A percentile compares a stretch with the other conserved stretches of the same genome.
These are phyloP conservation scores for Boechera retrofracta DNA, from an alignment of 345 rosid species.

Conservation along the genomic window DNA sequence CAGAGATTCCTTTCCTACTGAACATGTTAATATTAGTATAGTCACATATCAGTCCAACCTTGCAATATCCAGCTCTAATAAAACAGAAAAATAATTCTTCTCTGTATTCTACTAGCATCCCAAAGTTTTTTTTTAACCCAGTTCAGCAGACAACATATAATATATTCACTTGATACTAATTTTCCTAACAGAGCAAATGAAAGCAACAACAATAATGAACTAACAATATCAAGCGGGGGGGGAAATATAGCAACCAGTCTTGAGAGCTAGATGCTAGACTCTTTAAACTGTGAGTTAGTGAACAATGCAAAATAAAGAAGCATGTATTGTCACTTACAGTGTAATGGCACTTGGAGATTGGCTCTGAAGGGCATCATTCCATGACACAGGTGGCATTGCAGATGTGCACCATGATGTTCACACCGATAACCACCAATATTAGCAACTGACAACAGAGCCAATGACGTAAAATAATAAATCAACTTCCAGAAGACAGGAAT, in stretches of 20 bases:
- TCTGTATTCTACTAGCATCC: neutral
- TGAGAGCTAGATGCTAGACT: slow-evolving; percentile 14
- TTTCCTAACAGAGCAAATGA: neutral
- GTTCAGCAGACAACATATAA: neutral
- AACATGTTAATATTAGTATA: neutral
- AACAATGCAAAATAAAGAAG: slow-evolving; percentile 14
- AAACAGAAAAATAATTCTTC: neutral
- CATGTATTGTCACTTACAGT: slow-evolving; percentile 59
- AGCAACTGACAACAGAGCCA: slow-evolving; percentile 50
- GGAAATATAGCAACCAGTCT: neutral
- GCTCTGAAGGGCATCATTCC: slow-evolving; percentile 89
- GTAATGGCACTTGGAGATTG: slow-evolving; percentile 67
- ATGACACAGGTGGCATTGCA: slow-evolving; percentile 82
- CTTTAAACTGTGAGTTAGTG: neutral
- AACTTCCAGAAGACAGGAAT: slow-evolving; percentile 8
- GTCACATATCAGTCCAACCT: neutral
- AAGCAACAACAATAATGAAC: slow-evolving; percentile 7
- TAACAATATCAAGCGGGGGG: slow-evolving; percentile 5
- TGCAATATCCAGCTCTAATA: neutral
- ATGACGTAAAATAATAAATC: neutral
- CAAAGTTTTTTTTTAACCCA: neutral
- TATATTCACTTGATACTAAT: neutral
- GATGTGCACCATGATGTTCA: slow-evolving; percentile 62
- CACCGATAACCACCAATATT: slow-evolving; percentile 67
- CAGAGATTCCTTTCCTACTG: neutral